Conservation (phyloP, 139 green algal species). For the Trebouxia sp. region DNA sequence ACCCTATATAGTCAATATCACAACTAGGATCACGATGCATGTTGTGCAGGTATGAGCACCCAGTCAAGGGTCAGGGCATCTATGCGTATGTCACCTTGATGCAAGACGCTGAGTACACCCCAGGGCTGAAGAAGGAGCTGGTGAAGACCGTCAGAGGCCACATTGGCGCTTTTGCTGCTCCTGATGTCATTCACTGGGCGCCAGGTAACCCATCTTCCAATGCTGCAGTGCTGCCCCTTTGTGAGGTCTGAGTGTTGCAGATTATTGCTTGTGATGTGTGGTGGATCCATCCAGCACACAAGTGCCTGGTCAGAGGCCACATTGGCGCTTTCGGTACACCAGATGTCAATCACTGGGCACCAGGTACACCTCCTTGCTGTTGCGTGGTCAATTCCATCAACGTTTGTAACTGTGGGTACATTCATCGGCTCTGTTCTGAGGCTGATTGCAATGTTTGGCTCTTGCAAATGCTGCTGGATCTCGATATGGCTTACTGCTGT, state of each 20-base stretch:
- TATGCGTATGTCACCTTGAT: conserved; percentile 96
- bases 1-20: too few species aligned
- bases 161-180: conserved; percentile 64
- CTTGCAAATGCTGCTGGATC: too few species aligned
- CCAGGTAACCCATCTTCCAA: conserved; percentile 44
- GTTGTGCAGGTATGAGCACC: conserved; percentile 36
- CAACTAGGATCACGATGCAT: background rate
- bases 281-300: background rate
- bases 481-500: too few species aligned
- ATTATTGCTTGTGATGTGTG: background rate
- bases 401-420: too few species aligned
- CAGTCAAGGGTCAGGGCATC: conserved; percentile 72
- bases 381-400: too few species aligned
- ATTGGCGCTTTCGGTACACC: conserved; percentile 69
- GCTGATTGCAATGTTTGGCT: too few species aligned
- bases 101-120: conserved; percentile 49
- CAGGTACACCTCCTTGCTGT: conserved; percentile 40
- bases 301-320: conserved; percentile 64
- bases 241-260: too few species aligned
- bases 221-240: too few species aligned
- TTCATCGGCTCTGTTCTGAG: too few species aligned
- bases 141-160: conserved; percentile 57
- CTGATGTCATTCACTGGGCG: conserved; percentile 97
- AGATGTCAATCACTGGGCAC: conserved; percentile 96
- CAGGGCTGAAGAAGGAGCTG: conserved; percentile 74